Base-by-base conservation (phyloP, 2,329 filamentous ascomycete genomes). In the Verticillium dahliae region DNA sequence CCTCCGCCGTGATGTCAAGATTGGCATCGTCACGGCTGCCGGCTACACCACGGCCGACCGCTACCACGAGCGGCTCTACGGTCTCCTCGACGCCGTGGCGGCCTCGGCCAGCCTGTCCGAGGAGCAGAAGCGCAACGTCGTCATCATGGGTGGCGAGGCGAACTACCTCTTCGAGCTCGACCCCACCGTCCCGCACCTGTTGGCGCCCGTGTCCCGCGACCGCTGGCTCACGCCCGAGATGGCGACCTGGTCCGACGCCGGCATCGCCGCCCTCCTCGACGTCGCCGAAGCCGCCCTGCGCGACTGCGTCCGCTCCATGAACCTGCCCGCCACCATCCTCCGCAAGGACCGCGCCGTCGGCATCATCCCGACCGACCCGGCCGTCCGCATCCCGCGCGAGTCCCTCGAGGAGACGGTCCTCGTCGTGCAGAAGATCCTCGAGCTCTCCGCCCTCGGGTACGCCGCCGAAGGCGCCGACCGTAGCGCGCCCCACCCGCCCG, bases 21-120 rank as follows among this genome's bases (percentile, higher is more conserved):
- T 99, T 67, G 95, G 93, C 58, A 98, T 99, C 70, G 95, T 99
- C 59, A 99, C 95, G 0, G 95, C 95, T 1, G 95, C 95, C 1
- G 95, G 95, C 18, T 99, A 99, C 77, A 94, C 91, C 0, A 90
- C 94, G 41, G 90, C 91, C 5, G 85, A 89, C 60, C 87, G 87
- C 66, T 99, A 99, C 80, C 93, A 96, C 72, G 87, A 85, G 22
- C 89, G 95, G 15, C 85, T 99, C 1, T 87, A 92, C 72, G 95
- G 95, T 1, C 84, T 99, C 0, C 84, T 99, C 1, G 88, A 96
- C 67, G 90, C 91, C 33, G 85, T 98, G 22, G 83, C 85, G 59
- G 71, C 73, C 6, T 85, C 86, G 1, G 72, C 81, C 0, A 74
- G 76, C 13, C 80, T 96, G 6, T 85, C 89, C 0, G 75, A 82